phyloP scores from a whole-genome alignment of 345 rosid genomes.

The Hevea brasiliensis region DNA sequence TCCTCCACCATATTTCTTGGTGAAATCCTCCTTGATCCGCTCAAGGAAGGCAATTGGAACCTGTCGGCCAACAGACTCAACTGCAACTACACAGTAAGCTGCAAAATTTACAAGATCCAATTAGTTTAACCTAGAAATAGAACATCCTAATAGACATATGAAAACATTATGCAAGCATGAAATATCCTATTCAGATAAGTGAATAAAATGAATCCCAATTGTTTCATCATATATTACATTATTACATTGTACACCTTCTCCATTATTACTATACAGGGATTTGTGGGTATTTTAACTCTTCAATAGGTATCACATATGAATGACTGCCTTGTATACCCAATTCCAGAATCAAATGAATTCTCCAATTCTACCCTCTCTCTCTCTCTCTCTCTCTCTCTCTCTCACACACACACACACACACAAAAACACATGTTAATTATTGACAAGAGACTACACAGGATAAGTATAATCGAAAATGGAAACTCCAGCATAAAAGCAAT shows the following conservation, averaged over 20 bases:
- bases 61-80: conserved; percentile 33
- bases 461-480: too few species aligned
- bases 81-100: conserved; percentile 36
- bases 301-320: neutral
- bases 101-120: conserved; percentile 6
- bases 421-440: too few species aligned
- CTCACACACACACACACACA: too few species aligned
- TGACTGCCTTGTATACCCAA: too few species aligned
- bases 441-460: too few species aligned
- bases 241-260: neutral
- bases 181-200: neutral
- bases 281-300: neutral
- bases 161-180: neutral
- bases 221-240: neutral
- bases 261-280: neutral
- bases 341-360: neutral
- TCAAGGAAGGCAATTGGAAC: conserved; percentile 34
- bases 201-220: neutral
- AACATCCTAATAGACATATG: neutral
- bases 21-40: conserved; percentile 32
- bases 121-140: conserved; percentile 5
- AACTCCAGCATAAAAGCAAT: too few species aligned
- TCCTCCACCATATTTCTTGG: conserved; percentile 34
- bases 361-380: too few species aligned
- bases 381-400: too few species aligned